phyloP scores from a whole-genome alignment of 2,329 filamentous ascomycete genomes.

The Alternaria alternata region DNA sequence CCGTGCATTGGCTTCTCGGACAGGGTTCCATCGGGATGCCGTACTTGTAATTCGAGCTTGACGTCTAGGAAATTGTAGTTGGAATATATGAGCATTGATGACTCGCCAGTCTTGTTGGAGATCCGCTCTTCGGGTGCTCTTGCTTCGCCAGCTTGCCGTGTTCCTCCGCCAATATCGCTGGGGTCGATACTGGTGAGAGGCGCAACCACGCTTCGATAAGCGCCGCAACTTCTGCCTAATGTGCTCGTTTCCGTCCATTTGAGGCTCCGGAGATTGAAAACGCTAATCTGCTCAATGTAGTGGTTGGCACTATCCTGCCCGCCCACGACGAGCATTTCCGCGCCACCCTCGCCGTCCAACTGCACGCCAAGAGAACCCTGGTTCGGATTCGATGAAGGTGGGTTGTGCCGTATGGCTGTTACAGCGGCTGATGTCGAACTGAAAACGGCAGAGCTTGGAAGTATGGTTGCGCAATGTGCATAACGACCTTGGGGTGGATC shows the following conservation, averaged over 20 bases:
- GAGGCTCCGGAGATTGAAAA: slow-evolving; percentile 93
- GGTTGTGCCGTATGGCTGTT: slow-evolving; percentile 90
- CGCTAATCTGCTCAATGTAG: slow-evolving; percentile 98
- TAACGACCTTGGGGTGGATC: slow-evolving; percentile 93
- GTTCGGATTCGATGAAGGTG: slow-evolving; percentile 80
- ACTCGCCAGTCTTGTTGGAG: slow-evolving; percentile 53
- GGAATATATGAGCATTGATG: slow-evolving; percentile 93
- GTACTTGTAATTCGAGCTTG: slow-evolving; percentile 91
- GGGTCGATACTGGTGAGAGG: slow-evolving; percentile 75
- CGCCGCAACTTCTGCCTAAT: slow-evolving; percentile 91
- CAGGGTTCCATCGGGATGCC: slow-evolving; percentile 81
- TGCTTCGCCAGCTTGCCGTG: slow-evolving; percentile 53
- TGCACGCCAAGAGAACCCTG: slow-evolving; percentile 87
- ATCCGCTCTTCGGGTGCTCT: slow-evolving; percentile 41
- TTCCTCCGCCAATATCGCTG: slow-evolving; percentile 70
- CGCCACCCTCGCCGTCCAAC: slow-evolving; percentile 88
- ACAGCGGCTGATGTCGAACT: slow-evolving; percentile 83
- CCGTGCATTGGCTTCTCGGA: slow-evolving; percentile 90
- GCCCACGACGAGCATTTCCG: slow-evolving; percentile 96
- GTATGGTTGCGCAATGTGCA: slow-evolving; percentile 91
- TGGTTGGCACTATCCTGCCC: slow-evolving; percentile 98
- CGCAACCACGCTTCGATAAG: slow-evolving; percentile 93
- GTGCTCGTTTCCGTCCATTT: slow-evolving; percentile 93
- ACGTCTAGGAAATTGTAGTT: slow-evolving; percentile 99
- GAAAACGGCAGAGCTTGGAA: slow-evolving; percentile 88